Evolutionary conservation across 352 stramenopile genomes (phyloP).

Genomic region (Phytopythium cucurbitacearum): DNA sequence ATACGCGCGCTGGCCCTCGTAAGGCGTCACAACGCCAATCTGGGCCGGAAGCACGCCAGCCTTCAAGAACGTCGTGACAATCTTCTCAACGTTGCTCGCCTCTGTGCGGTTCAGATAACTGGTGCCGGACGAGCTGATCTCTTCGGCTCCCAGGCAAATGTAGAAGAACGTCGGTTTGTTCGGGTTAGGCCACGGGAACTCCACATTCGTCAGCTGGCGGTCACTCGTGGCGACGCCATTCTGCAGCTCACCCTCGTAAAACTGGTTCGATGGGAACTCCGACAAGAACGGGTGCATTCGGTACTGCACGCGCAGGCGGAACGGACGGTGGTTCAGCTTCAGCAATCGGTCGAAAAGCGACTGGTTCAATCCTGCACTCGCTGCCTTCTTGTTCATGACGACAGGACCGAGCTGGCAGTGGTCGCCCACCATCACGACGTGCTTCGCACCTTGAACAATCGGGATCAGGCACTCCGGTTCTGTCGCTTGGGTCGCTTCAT

Average conservation of each 20-base stretch:
- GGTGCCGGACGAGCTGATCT: constrained; percentile 97
- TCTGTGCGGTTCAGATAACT: constrained; percentile 99
- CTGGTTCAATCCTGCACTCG: constrained; percentile 95
- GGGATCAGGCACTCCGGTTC: constrained; percentile 99
- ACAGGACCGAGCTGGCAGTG: constrained; percentile 97
- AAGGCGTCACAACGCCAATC: constrained; percentile 97
- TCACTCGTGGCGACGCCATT: constrained; percentile 97
- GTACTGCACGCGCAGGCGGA: constrained; percentile 98
- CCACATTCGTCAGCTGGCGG: constrained; percentile 77
- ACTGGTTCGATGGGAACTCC: constrained; percentile 99
- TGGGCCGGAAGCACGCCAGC: constrained; percentile 87
- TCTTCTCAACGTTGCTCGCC: constrained; percentile 97
- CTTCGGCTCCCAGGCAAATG: constrained; percentile 94
- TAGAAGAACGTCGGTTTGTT: constrained; percentile 99
- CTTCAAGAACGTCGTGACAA: constrained; percentile 97
- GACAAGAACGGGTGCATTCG: constrained; percentile 99
- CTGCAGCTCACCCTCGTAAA: constrained; percentile 99
- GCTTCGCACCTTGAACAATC: constrained; percentile 97
- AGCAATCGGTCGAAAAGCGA: constrained; percentile 98
- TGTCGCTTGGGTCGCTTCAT: constrained; percentile 99
- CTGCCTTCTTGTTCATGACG: constrained; percentile 98
- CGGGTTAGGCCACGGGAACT: constrained; percentile 97
- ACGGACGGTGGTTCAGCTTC: constrained; percentile 93
- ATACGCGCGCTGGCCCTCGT: constrained; percentile 98
- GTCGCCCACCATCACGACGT: constrained; percentile 99